These are phyloP conservation scores for Panicum miliaceum DNA, from an alignment of 176 grass and related monocot species.

Conservation along the genomic window DNA sequence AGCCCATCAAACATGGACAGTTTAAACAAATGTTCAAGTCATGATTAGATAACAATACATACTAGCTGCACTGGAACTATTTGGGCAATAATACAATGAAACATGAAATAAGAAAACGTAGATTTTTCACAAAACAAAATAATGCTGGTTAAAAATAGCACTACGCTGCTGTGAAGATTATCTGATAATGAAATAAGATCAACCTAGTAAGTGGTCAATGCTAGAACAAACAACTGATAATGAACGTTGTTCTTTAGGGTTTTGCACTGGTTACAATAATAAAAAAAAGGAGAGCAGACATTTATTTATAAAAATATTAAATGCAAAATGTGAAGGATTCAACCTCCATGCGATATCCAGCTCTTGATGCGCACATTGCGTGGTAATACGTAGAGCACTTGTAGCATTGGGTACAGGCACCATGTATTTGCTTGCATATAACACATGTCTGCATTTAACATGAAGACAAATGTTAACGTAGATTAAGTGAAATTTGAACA, in stretches of 20 bases:
- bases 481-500: constrained; percentile 22
- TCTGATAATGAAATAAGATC: not conserved
- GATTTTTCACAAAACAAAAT: constrained; percentile 6
- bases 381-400: constrained; percentile 90
- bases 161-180: not conserved
- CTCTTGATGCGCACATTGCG: constrained; percentile 90
- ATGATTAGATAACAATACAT: not conserved
- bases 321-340: constrained; percentile 3
- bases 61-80: constrained; percentile 7
- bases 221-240: not conserved
- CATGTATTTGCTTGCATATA: constrained; percentile 91
- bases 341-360: constrained; percentile 98
- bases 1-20: not conserved
- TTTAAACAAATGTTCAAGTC: constrained; percentile 7
- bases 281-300: constrained; percentile 21
- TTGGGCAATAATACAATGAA: constrained; percentile 11
- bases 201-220: not conserved
- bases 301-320: constrained; percentile 9
- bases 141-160: not conserved
- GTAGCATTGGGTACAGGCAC: constrained; percentile 88
- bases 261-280: not conserved
- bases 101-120: not conserved
- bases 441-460: constrained; percentile 66
- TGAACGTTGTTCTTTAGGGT: not conserved
- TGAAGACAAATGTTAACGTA: constrained; percentile 15